A percentile compares a stretch with the other conserved stretches of the same genome.
Conservation (phyloP, 2,329 filamentous ascomycete genomes). For the Xylariaceae sp. region DNA sequence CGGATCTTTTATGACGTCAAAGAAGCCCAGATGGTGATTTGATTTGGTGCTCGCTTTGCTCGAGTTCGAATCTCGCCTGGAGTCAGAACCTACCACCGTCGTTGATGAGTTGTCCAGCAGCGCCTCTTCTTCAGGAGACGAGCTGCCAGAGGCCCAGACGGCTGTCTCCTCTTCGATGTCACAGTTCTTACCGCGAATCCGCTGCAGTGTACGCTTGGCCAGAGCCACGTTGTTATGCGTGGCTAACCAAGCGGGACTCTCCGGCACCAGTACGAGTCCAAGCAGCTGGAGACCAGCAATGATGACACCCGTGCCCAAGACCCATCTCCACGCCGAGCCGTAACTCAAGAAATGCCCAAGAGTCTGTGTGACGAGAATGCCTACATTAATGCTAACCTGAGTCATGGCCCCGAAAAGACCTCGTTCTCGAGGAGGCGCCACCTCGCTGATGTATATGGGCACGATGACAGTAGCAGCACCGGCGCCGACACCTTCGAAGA, state of each 20-base stretch:
- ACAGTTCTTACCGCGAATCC: slow-evolving; percentile 65
- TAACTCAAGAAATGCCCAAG: slow-evolving; percentile 85
- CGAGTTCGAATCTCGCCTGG: slow-evolving; percentile 20
- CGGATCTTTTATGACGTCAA: slow-evolving; percentile 63
- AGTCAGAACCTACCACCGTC: slow-evolving; percentile 13
- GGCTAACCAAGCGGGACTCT: slow-evolving; percentile 86
- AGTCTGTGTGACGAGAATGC: slow-evolving; percentile 78
- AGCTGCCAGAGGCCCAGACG: slow-evolving; percentile 49
- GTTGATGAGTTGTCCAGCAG: slow-evolving; percentile 49
- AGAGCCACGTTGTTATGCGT: slow-evolving; percentile 56
- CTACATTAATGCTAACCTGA: slow-evolving; percentile 89
- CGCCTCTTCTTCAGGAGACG: slow-evolving; percentile 62
- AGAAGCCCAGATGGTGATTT: slow-evolving; percentile 51
- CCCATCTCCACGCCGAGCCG: slow-evolving; percentile 75
- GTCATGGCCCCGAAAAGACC: slow-evolving; percentile 83
- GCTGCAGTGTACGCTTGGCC: slow-evolving; percentile 67
- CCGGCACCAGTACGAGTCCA: slow-evolving; percentile 72
- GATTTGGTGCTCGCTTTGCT: slow-evolving; percentile 23
- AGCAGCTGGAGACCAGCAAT: slow-evolving; percentile 65
- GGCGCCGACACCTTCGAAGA: slow-evolving; percentile 78
- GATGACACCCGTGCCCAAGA: slow-evolving; percentile 68
- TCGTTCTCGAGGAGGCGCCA: slow-evolving; percentile 69
- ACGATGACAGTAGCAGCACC: slow-evolving; percentile 90
- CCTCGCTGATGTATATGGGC: slow-evolving; percentile 90
- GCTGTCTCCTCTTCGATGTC: slow-evolving; percentile 72